These are phyloP conservation scores for Ambrosia trifida DNA, from an alignment of 129 eudicot species.

Conservation along the genomic window DNA sequence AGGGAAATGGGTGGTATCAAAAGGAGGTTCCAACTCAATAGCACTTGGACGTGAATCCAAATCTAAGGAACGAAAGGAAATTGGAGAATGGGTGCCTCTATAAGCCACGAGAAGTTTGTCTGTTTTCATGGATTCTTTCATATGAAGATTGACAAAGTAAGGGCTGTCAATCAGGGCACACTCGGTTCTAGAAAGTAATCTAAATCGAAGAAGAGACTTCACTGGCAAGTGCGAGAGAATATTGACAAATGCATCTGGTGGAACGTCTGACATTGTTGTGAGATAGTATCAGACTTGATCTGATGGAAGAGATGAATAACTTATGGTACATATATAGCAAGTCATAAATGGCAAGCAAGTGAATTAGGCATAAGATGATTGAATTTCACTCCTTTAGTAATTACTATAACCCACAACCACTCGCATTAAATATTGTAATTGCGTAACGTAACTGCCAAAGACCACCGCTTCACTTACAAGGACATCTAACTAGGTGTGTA, in stretches of 20 bases:
- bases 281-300: neutral
- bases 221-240: constrained; percentile 26
- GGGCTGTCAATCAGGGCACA: constrained; percentile 23
- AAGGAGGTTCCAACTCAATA: constrained; percentile 21
- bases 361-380: neutral
- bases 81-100: neutral
- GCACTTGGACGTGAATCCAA: constrained; percentile 2
- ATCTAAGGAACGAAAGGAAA: constrained; percentile 11
- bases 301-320: constrained; percentile 20
- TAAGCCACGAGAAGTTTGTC: constrained; percentile 8
- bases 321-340: constrained; percentile 18
- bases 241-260: neutral
- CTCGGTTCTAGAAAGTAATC: constrained; percentile 27
- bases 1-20: neutral
- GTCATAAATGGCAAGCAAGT: constrained; percentile 6
- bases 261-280: constrained; percentile 30
- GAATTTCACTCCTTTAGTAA: neutral
- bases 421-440: constrained; percentile 2
- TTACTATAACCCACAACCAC: constrained; percentile 3
- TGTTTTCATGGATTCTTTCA: constrained; percentile 13
- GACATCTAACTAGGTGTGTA: neutral
- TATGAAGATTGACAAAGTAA: constrained; percentile 23
- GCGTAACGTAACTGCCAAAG: neutral
- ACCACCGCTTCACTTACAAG: constrained; percentile 2
- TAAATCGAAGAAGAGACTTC: constrained; percentile 20